A percentile compares a stretch with the other conserved stretches of the same genome.
Conservation (phyloP, 129 eudicot species). For the Pulicaria dysenterica region DNA sequence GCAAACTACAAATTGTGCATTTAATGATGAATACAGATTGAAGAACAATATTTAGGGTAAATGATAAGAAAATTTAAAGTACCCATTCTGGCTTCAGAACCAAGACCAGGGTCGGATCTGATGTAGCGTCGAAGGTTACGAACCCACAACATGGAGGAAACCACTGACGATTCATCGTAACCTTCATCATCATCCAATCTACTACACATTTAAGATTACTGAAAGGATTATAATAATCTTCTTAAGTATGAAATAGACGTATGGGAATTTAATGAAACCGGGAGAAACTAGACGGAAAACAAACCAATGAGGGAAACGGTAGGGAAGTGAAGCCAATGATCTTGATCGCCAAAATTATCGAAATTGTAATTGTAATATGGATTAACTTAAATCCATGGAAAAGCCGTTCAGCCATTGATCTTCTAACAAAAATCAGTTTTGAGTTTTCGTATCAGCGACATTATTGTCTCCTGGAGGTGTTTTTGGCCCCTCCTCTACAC, state of each 20-base stretch:
- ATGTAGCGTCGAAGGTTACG: slow-evolving; percentile 45
- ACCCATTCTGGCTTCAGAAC: slow-evolving; percentile 37
- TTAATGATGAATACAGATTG: neutral
- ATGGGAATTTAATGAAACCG: neutral
- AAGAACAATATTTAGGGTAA: neutral
- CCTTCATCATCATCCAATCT: slow-evolving; percentile 27
- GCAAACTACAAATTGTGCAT: neutral
- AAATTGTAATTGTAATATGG: neutral
- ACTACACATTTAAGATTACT: slow-evolving; percentile 28
- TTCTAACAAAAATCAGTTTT: neutral
- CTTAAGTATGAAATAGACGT: neutral
- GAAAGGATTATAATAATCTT: neutral
- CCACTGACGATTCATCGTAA: slow-evolving; percentile 23
- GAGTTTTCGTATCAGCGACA: neutral
- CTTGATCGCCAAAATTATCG: slow-evolving; percentile 4
- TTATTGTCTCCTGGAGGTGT: too few relatives aligned
- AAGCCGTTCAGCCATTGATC: neutral
- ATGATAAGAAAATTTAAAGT: neutral
- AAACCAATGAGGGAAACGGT: neutral
- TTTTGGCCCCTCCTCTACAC: too few relatives aligned
- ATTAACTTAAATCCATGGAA: neutral
- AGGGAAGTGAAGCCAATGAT: slow-evolving; percentile 3
- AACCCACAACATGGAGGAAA: slow-evolving; percentile 44
- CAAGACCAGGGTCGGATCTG: slow-evolving; percentile 22
- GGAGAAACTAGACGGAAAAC: too few relatives aligned